These are phyloP conservation scores for Corymbia maculata DNA, from an alignment of 345 rosid genomes.

Conservation along the genomic window DNA sequence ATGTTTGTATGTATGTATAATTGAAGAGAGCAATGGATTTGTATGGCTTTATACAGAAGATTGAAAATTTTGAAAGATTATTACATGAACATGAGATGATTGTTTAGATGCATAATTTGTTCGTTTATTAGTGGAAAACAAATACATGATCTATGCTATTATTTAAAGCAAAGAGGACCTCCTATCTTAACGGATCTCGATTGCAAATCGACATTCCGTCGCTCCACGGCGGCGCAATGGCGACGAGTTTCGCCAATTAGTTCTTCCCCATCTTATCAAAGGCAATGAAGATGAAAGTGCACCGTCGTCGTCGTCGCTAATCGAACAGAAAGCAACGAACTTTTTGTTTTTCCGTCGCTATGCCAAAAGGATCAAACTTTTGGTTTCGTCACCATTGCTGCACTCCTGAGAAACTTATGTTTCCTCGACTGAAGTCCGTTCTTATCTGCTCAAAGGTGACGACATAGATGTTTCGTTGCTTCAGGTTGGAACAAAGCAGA, in stretches of 20 bases:
- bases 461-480: neutral
- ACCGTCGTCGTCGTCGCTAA: neutral
- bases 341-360: neutral
- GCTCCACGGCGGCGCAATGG: neutral
- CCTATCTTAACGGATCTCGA: neutral
- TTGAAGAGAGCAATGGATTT: neutral
- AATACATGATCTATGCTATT: neutral
- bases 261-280: neutral
- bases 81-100: neutral
- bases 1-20: neutral
- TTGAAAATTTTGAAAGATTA: neutral
- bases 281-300: neutral
- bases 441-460: neutral
- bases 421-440: neutral
- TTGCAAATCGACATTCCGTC: neutral
- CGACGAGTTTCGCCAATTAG: neutral
- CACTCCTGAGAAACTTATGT: neutral
- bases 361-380: neutral
- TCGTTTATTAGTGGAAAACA: neutral
- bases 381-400: neutral
- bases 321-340: too few relatives aligned
- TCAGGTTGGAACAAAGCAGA: neutral
- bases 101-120: neutral
- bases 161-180: neutral
- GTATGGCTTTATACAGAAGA: neutral